Base-by-base conservation (phyloP, 2,329 filamentous ascomycete species). In the Sporothrix globosa region DNA sequence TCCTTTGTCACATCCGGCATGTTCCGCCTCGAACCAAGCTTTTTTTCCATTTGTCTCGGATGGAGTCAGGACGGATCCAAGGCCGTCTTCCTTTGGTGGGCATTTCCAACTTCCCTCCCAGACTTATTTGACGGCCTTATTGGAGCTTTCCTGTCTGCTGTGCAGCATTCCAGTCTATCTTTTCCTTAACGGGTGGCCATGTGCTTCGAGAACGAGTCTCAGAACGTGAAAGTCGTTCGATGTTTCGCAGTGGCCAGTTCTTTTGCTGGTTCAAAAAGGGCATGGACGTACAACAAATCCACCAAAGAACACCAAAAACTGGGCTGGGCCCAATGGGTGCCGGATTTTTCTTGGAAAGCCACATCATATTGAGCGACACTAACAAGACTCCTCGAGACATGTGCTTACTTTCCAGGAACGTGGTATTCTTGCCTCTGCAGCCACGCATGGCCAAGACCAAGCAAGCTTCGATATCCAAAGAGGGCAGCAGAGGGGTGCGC, bases 1-100 rank as follows among this genome's bases (percentile, higher is more conserved):
- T 24, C 9, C 7, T 46, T 13, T 19, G 58, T 44, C 39, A 63
- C 58, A 63, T 63, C 39, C 58, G 58, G 58, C 58, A 63, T 65
- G 46, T 50, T 30, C 61, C 46, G 61, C 13, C 61, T 50, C 4
- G 24, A 34, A 65, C 46, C 61, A 65, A 50, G 24, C 60, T 48
- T 65, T 21, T 21, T 50, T 34, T 17, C 27, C 13, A 21, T 11
- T 50, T 4, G 7, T n/a, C 13, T 63, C 39, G 21, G 27, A 46
- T 48, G 44, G 44, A 17, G 44, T 14, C 61, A 34, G 61, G 61
- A n/a, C 41, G 60, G 24, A n/a, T 21, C 41, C 50, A 50, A 50
- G 24, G 46, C 24, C 44, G 44, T 34, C 41, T 48, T 65, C 19
- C 21, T 24, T 27, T 27, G 41, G 19, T 48, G 60, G 60, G n/a